Conservation (phyloP, 163 green algal species). For the Scenedesmus sp. region DNA sequence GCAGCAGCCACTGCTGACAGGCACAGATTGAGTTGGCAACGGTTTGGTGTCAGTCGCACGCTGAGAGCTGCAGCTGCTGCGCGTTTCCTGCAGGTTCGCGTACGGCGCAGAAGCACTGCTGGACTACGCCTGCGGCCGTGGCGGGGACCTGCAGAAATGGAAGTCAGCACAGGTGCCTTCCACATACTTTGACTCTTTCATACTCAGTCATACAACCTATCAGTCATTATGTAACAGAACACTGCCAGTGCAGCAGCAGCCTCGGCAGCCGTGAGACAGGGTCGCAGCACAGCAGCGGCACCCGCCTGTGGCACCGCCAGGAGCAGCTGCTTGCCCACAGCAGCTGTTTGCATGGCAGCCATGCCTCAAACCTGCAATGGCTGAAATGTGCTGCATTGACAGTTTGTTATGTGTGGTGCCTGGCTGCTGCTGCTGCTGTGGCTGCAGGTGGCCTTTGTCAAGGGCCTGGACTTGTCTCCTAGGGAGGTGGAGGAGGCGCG, state of each 20-base stretch:
- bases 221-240: neutral
- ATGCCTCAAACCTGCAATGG: no score
- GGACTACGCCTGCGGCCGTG: constrained; percentile 91
- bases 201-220: neutral
- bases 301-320: neutral
- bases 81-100: constrained; percentile 79
- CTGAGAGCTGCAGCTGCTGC: neutral
- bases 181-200: neutral
- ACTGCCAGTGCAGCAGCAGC: neutral
- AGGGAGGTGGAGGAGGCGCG: constrained; percentile 88
- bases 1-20: neutral
- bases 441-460: constrained; percentile 78
- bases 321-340: no score
- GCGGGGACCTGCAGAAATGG: constrained; percentile 95
- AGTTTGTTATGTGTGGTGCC: neutral
- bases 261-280: neutral
- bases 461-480: constrained; percentile 89
- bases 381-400: no score
- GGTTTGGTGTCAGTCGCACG: neutral
- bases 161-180: constrained; percentile 69
- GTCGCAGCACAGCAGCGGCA: neutral
- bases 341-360: no score
- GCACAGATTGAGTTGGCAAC: neutral
- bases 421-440: neutral
- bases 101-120: constrained; percentile 72